Conservation (phyloP, 352 stramenopile species). For the Phytophthora kernoviae region DNA sequence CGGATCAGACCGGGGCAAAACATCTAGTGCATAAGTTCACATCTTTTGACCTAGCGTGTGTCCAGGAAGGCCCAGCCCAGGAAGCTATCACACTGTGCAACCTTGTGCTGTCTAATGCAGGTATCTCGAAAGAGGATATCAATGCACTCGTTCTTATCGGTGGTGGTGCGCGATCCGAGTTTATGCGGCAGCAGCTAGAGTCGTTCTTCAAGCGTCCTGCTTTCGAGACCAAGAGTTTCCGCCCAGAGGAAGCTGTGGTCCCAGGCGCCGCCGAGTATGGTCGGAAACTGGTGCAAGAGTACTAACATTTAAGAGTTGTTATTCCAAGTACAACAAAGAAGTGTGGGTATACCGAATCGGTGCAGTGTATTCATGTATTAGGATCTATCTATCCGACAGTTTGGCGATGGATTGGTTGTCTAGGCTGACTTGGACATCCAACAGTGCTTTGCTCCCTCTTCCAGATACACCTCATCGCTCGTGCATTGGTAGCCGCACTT, state of each 20-base stretch:
- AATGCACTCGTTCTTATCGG: constrained; percentile 60
- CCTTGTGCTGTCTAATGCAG: constrained; percentile 31
- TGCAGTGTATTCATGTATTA: neutral
- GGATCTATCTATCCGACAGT: constrained; percentile 9
- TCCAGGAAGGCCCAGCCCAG: constrained; percentile 44
- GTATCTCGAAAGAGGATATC: constrained; percentile 47
- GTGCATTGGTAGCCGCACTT: constrained; percentile 64
- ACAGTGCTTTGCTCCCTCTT: constrained; percentile 62
- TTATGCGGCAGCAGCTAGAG: constrained; percentile 56
- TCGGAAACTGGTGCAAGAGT: constrained; percentile 44
- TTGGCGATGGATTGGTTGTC: constrained; percentile 8
- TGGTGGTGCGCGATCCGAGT: constrained; percentile 57
- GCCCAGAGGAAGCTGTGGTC: constrained; percentile 65
- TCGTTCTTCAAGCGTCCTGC: constrained; percentile 49
- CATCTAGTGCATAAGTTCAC: constrained; percentile 73
- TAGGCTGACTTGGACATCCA: constrained; percentile 47
- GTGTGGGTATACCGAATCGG: neutral
- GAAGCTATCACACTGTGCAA: constrained; percentile 45
- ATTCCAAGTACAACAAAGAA: neutral
- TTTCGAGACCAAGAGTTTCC: constrained; percentile 57
- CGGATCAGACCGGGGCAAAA: constrained; percentile 66
- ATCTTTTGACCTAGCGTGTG: constrained; percentile 51
- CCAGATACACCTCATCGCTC: constrained; percentile 58
- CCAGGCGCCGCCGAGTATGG: constrained; percentile 64
- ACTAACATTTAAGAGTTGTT: constrained; percentile 10